phyloP scores from a whole-genome alignment of 495 filamentous ascomycete species.

The Tuber microsphaerosporum region DNA sequence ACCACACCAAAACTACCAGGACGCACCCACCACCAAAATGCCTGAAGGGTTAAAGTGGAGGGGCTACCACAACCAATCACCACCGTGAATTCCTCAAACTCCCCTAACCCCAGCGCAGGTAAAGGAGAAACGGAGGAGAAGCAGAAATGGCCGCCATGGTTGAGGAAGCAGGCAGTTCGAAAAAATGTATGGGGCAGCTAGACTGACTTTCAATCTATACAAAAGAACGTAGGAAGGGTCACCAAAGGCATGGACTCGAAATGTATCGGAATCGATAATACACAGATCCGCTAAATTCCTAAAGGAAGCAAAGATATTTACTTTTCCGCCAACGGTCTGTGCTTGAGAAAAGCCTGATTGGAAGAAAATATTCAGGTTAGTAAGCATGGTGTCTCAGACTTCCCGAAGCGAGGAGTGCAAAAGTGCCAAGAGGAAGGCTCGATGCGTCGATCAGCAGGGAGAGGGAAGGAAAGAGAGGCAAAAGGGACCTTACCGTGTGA shows the following conservation, averaged over 20 bases:
- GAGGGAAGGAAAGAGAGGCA: slow-evolving; percentile 8
- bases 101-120: slow-evolving; percentile 34
- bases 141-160: slow-evolving; percentile 7
- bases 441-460: slow-evolving; percentile 1
- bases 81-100: slow-evolving; percentile 16
- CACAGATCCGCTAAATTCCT: slow-evolving; percentile 14
- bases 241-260: slow-evolving; percentile 17
- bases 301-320: slow-evolving; percentile 17
- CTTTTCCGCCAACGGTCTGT: slow-evolving; percentile 20
- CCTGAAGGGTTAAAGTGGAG: slow-evolving; percentile 37
- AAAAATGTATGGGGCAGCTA: slow-evolving; percentile 1
- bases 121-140: slow-evolving; percentile 14
- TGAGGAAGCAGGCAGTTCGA: slow-evolving; percentile 17
- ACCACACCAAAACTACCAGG: slow-evolving; percentile 35
- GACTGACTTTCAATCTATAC: neutral
- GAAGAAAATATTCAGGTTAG: neutral
- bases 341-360: slow-evolving; percentile 6
- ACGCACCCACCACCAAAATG: slow-evolving; percentile 27
- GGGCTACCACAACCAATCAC: slow-evolving; percentile 33
- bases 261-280: slow-evolving; percentile 31
- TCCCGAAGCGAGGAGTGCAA: neutral
- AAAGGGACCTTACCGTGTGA: neutral
- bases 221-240: slow-evolving; percentile 14
- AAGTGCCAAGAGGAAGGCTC: slow-evolving; percentile 2
- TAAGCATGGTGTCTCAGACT: slow-evolving; percentile 3